Base-by-base conservation (phyloP, 768 basidiomycete genomes). In the Pleurotus giganteus region DNA sequence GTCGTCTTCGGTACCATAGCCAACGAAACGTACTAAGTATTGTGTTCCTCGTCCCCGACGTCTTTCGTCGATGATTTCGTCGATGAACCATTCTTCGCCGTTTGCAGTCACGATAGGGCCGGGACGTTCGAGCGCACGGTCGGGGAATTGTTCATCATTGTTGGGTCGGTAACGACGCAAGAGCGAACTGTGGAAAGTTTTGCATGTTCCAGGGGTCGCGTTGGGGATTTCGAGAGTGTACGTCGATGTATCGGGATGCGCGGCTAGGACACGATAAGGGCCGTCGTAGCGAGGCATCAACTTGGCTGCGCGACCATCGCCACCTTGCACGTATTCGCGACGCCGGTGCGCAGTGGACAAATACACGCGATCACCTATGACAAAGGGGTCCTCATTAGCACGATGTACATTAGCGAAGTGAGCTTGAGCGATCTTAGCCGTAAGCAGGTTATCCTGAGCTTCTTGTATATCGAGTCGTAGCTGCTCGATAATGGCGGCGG, bases 201-300 rank as follows among this genome's bases (percentile, higher is more conserved):
- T 65, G 50, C 63, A 64, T 2, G 64, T 58, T 52, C 26, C 58
- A 12, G 19, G 31, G 1, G 45, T 67, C n/a, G n/a, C n/a, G n/a
- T 54, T 50, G 0, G 65, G 61, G 0, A 66, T 15, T 1, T 61
- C 58, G 0, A 65, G 57, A 0, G 61, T 64, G 32, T 67, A 67
- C 0, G 39, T 46, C 1, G 60, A 63, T 0, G 53, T 50, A 2
- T 49, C 27, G 0, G 52, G 62, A 8, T 57, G 44, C 0, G 68
- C 61, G 0, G 56, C 42, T 0, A 55, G 23, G 15, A 75, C 45
- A 0, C 2, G 32, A 27, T 63, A 66, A 0, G 60, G 63, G 0
- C 65, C 55, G 45, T 73, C 61, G n/a, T 32, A 69, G 0, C 58
- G 46, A 0, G 66, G 65, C 58, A 75, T 67, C 47, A 71, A 73